Evolutionary conservation across 169 alveolate species (phyloP).

Genomic region (Cryptosporidium andersoni): DNA sequence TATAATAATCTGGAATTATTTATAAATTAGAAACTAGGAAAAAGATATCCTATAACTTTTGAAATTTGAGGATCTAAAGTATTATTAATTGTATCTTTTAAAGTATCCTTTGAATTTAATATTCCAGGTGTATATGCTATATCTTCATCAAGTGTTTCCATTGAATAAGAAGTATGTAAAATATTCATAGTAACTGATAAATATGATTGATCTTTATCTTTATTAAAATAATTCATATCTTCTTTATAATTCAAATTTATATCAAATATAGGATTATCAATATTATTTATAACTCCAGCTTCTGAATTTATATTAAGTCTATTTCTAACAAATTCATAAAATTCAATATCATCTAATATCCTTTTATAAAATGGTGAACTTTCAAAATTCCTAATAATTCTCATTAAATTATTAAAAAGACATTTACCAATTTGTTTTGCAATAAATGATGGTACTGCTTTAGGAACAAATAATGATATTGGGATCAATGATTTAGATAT

Average conservation of each 20-base stretch:
- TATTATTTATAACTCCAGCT: background rate
- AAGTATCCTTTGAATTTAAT: too few species aligned
- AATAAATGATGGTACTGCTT: slow-evolving; percentile 63
- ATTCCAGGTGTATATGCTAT: too few species aligned
- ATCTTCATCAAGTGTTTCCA: too few species aligned
- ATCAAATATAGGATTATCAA: background rate
- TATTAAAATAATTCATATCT: background rate
- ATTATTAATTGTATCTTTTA: too few species aligned
- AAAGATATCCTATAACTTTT: too few species aligned
- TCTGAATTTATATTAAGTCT: slow-evolving; percentile 36
- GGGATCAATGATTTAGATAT: slow-evolving; percentile 56
- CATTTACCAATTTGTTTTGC: slow-evolving; percentile 63
- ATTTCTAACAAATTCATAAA: slow-evolving; percentile 24
- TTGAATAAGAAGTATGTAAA: too few species aligned
- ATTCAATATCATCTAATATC: slow-evolving; percentile 20
- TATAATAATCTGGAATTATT: too few species aligned
- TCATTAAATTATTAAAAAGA: slow-evolving; percentile 35
- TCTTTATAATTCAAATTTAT: background rate
- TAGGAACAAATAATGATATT: slow-evolving; percentile 47
- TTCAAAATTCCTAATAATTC: slow-evolving; percentile 34
- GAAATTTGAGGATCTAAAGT: too few species aligned
- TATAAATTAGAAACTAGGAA: too few species aligned
- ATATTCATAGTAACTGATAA: background rate
- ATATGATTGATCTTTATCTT: slow-evolving; percentile 5
- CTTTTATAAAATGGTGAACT: slow-evolving; percentile 52